Conservation (phyloP, 768 basidiomycete species). For the Suillus spraguei region DNA sequence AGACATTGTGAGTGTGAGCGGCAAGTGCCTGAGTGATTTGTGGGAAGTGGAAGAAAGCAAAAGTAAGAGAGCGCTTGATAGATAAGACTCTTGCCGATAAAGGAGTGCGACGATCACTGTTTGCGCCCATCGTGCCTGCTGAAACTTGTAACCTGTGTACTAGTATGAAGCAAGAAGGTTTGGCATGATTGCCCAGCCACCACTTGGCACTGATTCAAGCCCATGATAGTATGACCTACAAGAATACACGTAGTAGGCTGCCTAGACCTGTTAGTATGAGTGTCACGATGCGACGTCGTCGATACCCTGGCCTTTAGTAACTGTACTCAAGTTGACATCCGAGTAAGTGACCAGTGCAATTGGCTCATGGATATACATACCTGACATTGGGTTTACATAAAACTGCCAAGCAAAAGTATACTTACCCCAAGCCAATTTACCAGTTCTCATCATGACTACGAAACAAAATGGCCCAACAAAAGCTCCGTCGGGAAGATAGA, state of each 20-base stretch:
- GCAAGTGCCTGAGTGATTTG: no score
- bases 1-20: background rate
- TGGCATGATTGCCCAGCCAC: background rate
- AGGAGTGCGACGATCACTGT: conserved; percentile 1
- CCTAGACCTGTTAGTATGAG: background rate
- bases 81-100: background rate
- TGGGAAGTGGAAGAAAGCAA: background rate
- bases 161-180: background rate
- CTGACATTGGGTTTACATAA: no score
- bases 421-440: background rate
- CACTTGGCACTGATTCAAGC: no score
- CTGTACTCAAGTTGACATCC: background rate
- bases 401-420: background rate
- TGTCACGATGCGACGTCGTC: background rate
- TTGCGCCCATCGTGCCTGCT: background rate
- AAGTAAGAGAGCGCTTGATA: background rate
- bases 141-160: no score
- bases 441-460: background rate
- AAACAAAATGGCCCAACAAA: background rate
- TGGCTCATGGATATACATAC: background rate
- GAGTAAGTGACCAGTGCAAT: background rate
- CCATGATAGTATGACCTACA: no score
- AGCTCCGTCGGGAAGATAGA: background rate
- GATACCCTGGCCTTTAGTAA: background rate
- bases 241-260: no score